Percentiles rank a stretch among this genome's conserved stretches.
These are phyloP conservation scores for Aspergillus nidulans DNA, from an alignment of 495 filamentous ascomycete genomes.

Conservation along the genomic window DNA sequence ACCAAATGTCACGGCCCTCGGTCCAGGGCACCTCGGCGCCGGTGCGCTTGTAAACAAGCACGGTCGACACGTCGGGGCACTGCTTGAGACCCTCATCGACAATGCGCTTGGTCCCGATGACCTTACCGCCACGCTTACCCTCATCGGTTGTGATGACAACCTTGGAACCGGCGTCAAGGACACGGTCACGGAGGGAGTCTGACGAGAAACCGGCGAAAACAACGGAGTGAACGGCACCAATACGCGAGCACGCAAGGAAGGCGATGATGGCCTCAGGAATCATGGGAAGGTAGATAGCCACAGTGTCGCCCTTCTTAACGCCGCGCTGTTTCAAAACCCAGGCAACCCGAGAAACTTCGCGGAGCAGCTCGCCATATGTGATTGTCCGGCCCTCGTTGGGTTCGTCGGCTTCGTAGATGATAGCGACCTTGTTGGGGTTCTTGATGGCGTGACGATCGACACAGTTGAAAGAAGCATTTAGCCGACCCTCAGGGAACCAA, in stretches of 20 bases:
- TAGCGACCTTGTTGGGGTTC: constrained; percentile 85
- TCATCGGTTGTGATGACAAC: constrained; percentile 96
- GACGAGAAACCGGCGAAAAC: constrained; percentile 98
- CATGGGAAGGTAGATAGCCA: constrained; percentile 98
- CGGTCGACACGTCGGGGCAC: constrained; percentile 83
- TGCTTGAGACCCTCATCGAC: constrained; percentile 97
- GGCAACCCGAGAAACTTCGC: constrained; percentile 82
- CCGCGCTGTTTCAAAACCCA: constrained; percentile 89
- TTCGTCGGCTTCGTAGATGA: constrained; percentile 99
- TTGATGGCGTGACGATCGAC: constrained; percentile 94
- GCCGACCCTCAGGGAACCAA: constrained; percentile 91
- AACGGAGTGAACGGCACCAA: constrained; percentile 96
- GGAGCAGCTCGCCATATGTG: constrained; percentile 89
- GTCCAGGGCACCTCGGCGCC: constrained; percentile 91
- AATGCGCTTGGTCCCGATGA: constrained; percentile 98
- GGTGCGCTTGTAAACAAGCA: constrained; percentile 92
- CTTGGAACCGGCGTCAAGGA: constrained; percentile 81
- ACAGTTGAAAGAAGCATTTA: constrained; percentile 97
- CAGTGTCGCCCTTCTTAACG: constrained; percentile 95
- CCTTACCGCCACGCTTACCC: constrained; percentile 94
- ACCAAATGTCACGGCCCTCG: constrained; percentile 86
- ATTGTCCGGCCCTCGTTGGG: constrained; percentile 80
- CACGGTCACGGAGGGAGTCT: constrained; percentile 93
- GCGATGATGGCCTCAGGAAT: constrained; percentile 92
- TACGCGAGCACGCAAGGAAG: constrained; percentile 85